phyloP scores from a whole-genome alignment of 1,284 basidiomycete species.

The Trichosporon ovoides region DNA sequence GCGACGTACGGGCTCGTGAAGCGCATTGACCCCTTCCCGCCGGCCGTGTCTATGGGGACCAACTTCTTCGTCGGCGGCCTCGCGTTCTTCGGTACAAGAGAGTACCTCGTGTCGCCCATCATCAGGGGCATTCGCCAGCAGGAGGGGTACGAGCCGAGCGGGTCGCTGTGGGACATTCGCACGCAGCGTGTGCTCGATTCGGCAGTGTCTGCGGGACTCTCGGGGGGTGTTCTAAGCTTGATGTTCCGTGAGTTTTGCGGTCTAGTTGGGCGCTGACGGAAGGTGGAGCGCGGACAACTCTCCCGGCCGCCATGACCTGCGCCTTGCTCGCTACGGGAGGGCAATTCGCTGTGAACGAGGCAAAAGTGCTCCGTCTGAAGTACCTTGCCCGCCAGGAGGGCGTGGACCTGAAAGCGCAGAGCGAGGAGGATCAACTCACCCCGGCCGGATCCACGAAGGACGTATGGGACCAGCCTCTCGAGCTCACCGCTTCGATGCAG shows the following conservation, averaged over 20 bases:
- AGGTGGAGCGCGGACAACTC: conserved; percentile 32
- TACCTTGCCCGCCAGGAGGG: conserved; percentile 24
- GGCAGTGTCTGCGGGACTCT: conserved; percentile 31
- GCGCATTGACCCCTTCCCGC: conserved; percentile 29
- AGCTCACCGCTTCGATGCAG: neutral
- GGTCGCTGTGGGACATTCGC: conserved; percentile 25
- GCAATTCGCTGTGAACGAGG: conserved; percentile 36
- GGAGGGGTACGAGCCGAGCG: conserved; percentile 8
- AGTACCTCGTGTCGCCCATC: conserved; percentile 45
- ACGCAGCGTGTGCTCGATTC: conserved; percentile 38
- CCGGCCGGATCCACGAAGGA: neutral
- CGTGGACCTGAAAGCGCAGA: neutral
- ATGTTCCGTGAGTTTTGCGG: conserved; percentile 22
- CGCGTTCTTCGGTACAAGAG: conserved; percentile 44
- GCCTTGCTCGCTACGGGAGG: conserved; percentile 30
- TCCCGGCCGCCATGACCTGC: conserved; percentile 34
- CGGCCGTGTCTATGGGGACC: conserved; percentile 36
- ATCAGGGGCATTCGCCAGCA: conserved; percentile 23
- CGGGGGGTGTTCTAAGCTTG: conserved; percentile 28
- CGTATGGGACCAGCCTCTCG: neutral
- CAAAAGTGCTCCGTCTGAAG: conserved; percentile 30
- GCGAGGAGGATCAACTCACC: neutral
- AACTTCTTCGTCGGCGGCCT: conserved; percentile 36
- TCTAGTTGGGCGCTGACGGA: neutral
- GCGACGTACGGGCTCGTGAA: conserved; percentile 32